Evolutionary conservation across 805 yeast genomes (phyloP), one percentile per base, ranked within the genome.

Genomic region (Nakazawaea ernobii): DNA sequence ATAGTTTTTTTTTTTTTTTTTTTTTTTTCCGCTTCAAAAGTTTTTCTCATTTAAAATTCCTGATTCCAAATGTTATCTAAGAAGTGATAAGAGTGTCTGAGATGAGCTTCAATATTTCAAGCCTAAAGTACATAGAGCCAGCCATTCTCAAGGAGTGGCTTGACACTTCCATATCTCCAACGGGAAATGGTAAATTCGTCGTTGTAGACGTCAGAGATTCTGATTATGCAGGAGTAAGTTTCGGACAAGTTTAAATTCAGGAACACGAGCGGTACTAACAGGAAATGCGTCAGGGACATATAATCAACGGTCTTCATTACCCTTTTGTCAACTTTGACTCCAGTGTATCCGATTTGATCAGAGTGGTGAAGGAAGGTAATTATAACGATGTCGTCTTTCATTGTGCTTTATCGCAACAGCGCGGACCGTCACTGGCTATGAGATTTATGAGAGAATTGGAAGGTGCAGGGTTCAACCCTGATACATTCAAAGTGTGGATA

Each of bases 361-460:
- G 59, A n/a, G 53, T 64, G 37, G 59, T 74, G 32, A 59, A 63
- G 9, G 61, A 58, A n/a, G 49, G 55, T 2, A 52, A 62, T 4
- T 59, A 64, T 6, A 67, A 71, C 38, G 80, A 76, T 46, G 77
- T 89, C 0, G 84, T 94, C 0, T 94, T 92, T 67, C 97, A 94
- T 62, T 92, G 99, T 63, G 90, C 91, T 28, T 71, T 86, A 29
- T 84, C 95, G 3, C 98, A 94, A 63, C 95, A 84, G 50, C 70
- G 99, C 45, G 98, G 98, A 0, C 98, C 98, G 0, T 70, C 86
- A 3, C 77, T 96, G 3, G 90, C 97, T 0, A 66, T 82, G 64
- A 70, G 69, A 55, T 84, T 85, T 56, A 58, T 73, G 52, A 63
- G 83, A 48, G 70, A 71, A 53, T 66, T 75, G 11, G 61, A 65